Evolutionary conservation across 371 early-diverging fungal species (phyloP).

Genomic region (Lichtheimia corymbifera): DNA sequence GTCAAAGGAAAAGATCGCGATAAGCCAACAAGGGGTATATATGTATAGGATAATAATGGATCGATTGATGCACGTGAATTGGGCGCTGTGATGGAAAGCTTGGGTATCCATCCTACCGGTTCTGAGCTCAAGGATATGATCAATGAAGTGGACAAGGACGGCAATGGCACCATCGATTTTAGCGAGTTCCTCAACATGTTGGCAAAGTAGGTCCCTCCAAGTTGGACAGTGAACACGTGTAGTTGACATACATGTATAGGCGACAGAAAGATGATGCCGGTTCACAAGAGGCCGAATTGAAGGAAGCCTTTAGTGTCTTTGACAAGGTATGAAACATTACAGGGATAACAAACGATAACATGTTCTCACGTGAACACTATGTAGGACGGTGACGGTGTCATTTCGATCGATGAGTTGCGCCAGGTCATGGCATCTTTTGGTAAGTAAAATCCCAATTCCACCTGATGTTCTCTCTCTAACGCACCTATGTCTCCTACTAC

Average conservation of each 20-base stretch:
- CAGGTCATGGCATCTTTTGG: slow-evolving; percentile 46
- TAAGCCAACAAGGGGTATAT: too few species aligned
- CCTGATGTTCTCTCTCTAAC: too few species aligned
- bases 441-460: slow-evolving; percentile 15
- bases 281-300: neutral
- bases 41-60: slow-evolving; percentile 83
- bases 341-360: neutral
- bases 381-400: slow-evolving; percentile 45
- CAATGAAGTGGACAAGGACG: slow-evolving; percentile 88
- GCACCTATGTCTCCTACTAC: neutral
- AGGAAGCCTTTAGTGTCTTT: slow-evolving; percentile 50
- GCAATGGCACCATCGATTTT: slow-evolving; percentile 20
- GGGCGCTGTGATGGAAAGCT: slow-evolving; percentile 88
- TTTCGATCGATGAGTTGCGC: slow-evolving; percentile 46
- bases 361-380: neutral
- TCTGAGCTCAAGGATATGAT: slow-evolving; percentile 82
- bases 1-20: neutral
- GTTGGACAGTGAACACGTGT: neutral
- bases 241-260: too few species aligned
- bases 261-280: neutral
- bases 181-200: slow-evolving; percentile 21
- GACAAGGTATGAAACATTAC: slow-evolving; percentile 29
- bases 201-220: slow-evolving; percentile 1
- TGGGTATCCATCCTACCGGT: slow-evolving; percentile 80
- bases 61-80: slow-evolving; percentile 81